These are phyloP conservation scores for Amesomyces nigricolor DNA, from an alignment of 2,329 filamentous ascomycete genomes.

Conservation along the genomic window DNA sequence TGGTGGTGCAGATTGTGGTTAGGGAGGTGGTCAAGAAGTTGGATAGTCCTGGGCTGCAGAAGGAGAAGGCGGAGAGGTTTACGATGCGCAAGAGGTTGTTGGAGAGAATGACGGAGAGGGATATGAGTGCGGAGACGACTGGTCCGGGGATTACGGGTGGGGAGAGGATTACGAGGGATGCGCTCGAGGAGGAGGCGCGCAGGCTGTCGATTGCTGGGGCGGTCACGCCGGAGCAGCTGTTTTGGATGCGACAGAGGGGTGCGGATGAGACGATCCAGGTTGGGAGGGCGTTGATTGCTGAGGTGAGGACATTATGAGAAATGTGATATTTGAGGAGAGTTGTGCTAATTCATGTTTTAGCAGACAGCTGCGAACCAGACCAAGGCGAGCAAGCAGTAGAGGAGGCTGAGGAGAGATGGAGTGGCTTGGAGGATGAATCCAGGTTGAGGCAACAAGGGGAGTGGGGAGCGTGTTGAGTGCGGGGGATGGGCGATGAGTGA, in stretches of 20 bases:
- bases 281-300: conserved; percentile 50
- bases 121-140: conserved; percentile 43
- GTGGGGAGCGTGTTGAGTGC: too few relatives aligned
- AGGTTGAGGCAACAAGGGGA: too few relatives aligned
- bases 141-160: conserved; percentile 42
- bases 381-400: conserved; percentile 9
- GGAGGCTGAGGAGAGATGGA: too few relatives aligned
- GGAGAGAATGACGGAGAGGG: conserved; percentile 61
- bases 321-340: neutral
- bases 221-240: conserved; percentile 48
- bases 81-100: conserved; percentile 73
- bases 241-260: conserved; percentile 57
- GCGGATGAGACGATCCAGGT: conserved; percentile 53
- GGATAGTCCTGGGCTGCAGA: conserved; percentile 79
- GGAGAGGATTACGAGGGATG: conserved; percentile 59
- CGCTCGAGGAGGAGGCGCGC: conserved; percentile 59
- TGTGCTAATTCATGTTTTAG: neutral
- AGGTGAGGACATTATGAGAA: conserved; percentile 28
- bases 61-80: conserved; percentile 77
- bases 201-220: conserved; percentile 44
- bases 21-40: conserved; percentile 69
- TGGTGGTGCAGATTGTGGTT: conserved; percentile 69
- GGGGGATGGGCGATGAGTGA: too few relatives aligned
- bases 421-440: too few relatives aligned
- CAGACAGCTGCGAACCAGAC: conserved; percentile 15